phyloP scores from a whole-genome alignment of 805 yeast species.

The Schwanniomyces sp. region DNA sequence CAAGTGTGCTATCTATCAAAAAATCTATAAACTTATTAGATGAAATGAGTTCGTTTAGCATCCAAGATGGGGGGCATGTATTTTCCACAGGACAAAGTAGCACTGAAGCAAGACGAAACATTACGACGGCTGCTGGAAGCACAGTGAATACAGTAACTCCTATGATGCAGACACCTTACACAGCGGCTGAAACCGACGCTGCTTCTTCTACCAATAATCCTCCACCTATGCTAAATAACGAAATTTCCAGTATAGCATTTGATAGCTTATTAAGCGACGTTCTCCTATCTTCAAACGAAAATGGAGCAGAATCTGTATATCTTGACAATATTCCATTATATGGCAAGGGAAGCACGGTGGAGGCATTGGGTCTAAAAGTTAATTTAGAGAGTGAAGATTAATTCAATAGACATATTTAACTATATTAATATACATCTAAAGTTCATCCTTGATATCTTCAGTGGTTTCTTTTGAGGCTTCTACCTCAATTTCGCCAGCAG shows the following conservation, averaged over 20 bases:
- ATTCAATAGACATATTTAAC: background rate
- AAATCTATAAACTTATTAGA: slow-evolving; percentile 32
- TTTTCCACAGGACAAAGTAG: slow-evolving; percentile 14
- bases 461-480: slow-evolving; percentile 14
- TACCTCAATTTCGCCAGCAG: slow-evolving; percentile 65
- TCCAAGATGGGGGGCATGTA: slow-evolving; percentile 36
- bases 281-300: slow-evolving; percentile 11
- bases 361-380: slow-evolving; percentile 30
- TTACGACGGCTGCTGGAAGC: slow-evolving; percentile 9
- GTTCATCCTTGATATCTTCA: slow-evolving; percentile 24
- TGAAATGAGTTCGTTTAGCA: slow-evolving; percentile 29
- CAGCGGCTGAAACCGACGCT: slow-evolving; percentile 5
- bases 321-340: slow-evolving; percentile 39
- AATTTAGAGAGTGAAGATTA: slow-evolving; percentile 12
- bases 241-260: slow-evolving; percentile 28
- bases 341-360: slow-evolving; percentile 40
- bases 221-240: slow-evolving; percentile 9
- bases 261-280: slow-evolving; percentile 30
- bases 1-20: slow-evolving; percentile 35
- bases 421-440: slow-evolving; percentile 10
- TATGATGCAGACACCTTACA: slow-evolving; percentile 16
- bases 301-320: slow-evolving; percentile 19
- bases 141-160: slow-evolving; percentile 10
- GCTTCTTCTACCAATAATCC: slow-evolving; percentile 1
- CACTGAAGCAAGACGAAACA: slow-evolving; percentile 5